Evolutionary conservation across 208 protist species (phyloP).

Genomic region (Plasmodiophora brassicae): DNA sequence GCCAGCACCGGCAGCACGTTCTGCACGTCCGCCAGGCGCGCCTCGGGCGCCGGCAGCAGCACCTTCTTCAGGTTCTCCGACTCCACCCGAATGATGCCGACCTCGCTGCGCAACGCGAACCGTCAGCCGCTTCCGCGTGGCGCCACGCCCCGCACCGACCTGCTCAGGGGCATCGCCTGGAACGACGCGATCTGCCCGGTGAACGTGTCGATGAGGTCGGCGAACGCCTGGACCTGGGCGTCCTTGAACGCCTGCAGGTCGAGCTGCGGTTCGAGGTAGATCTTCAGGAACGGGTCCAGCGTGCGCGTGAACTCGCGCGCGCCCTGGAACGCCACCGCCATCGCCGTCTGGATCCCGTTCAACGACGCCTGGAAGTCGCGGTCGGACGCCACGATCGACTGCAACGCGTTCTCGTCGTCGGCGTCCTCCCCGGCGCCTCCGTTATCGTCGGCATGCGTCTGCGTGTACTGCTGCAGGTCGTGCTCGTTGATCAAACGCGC

Average conservation of each 20-base stretch:
- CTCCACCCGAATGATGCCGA: not conserved
- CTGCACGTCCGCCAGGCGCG: not conserved
- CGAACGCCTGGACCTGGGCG: not conserved
- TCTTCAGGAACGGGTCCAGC: not conserved
- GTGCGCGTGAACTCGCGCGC: not conserved
- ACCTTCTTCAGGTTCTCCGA: conserved; percentile 1
- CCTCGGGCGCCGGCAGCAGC: not conserved
- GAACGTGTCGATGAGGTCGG: conserved; percentile 10
- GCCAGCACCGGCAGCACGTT: conserved; percentile 27
- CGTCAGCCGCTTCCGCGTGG: not conserved
- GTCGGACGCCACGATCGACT: not conserved
- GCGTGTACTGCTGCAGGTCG: not conserved
- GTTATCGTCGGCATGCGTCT: conserved; percentile 16
- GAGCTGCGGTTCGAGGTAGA: not conserved
- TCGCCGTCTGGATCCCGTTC: not conserved
- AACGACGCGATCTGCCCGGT: conserved; percentile 23
- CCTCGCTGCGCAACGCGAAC: not conserved
- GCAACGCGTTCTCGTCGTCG: not conserved
- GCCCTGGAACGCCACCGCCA: not conserved
- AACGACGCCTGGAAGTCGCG: not conserved
- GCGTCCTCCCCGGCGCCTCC: too few relatives aligned
- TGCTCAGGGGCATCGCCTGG: too few relatives aligned
- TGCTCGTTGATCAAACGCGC: not conserved
- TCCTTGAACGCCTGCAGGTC: not conserved
- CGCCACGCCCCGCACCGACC: too few relatives aligned